Percentiles rank a stretch among this genome's conserved stretches.
Evolutionary conservation across 345 rosid species (phyloP).

Genomic region (Populus ilicifolia): DNA sequence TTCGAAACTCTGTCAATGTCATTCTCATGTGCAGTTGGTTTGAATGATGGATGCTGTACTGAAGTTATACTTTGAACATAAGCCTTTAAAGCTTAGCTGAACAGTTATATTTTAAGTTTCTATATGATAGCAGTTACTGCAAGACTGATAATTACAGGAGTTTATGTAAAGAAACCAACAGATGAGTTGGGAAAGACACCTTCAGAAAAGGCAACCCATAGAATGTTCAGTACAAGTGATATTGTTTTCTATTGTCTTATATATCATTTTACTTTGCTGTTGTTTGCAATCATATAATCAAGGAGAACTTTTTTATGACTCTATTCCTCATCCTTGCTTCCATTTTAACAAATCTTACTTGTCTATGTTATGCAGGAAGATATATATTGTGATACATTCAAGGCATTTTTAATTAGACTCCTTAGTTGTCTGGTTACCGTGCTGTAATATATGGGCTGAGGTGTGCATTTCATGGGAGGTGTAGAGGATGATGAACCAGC

Average conservation of each 20-base stretch:
- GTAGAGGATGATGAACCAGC: constrained; percentile 21
- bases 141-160: not conserved
- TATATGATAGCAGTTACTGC: not conserved
- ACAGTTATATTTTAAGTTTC: not conserved
- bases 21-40: not conserved
- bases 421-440: not conserved
- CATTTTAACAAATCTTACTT: not conserved
- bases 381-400: not conserved
- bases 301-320: not conserved
- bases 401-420: not conserved
- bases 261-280: not conserved
- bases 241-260: not conserved
- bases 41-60: not conserved
- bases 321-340: not conserved
- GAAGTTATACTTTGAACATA: not conserved
- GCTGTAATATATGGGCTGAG: constrained; percentile 22
- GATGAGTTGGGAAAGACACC: not conserved
- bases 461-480: constrained; percentile 21
- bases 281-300: not conserved
- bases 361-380: constrained; percentile 4
- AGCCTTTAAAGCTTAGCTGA: not conserved
- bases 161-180: not conserved
- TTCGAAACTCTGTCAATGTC: not conserved
- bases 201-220: not conserved
- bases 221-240: not conserved